Conservation (phyloP, 495 filamentous ascomycete species). For the Darksidea phi region DNA sequence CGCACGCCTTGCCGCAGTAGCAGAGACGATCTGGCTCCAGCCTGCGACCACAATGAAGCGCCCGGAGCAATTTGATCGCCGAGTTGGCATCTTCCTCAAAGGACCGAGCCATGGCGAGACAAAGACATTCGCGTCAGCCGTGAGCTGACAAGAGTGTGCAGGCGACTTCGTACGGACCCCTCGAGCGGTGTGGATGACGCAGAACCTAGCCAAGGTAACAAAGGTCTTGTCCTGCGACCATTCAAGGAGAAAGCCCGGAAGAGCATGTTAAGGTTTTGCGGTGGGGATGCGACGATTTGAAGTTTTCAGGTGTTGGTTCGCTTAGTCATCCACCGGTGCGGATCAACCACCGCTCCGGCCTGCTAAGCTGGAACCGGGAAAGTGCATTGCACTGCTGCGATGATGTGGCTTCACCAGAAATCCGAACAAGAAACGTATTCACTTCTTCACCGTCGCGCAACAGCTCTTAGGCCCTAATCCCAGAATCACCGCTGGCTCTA, state of each 20-base stretch:
- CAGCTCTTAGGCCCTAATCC: neutral
- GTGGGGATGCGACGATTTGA: neutral
- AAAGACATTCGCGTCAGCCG: conserved; percentile 27
- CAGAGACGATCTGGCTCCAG: neutral
- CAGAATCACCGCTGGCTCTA: too few species aligned
- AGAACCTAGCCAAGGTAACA: neutral
- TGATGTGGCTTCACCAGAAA: conserved; percentile 2
- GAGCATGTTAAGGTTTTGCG: neutral
- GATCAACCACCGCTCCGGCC: neutral
- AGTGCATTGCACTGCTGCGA: neutral
- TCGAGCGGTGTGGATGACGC: conserved; percentile 8
- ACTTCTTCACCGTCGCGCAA: neutral
- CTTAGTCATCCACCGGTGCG: neutral
- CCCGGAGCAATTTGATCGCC: neutral
- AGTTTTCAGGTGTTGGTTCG: neutral
- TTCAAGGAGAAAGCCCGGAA: neutral
- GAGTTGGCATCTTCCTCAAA: neutral
- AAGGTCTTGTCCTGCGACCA: neutral
- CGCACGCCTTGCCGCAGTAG: conserved; percentile 15
- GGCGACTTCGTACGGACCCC: neutral
- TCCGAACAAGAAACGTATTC: neutral
- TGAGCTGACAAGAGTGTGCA: conserved; percentile 20
- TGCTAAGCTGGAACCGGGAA: too few species aligned
- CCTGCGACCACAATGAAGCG: conserved; percentile 11
- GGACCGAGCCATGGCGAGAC: neutral